A percentile compares a stretch with the other conserved stretches of the same genome.
Conservation (phyloP, 306 rosid species). For the Pyrus pyrifolia region DNA sequence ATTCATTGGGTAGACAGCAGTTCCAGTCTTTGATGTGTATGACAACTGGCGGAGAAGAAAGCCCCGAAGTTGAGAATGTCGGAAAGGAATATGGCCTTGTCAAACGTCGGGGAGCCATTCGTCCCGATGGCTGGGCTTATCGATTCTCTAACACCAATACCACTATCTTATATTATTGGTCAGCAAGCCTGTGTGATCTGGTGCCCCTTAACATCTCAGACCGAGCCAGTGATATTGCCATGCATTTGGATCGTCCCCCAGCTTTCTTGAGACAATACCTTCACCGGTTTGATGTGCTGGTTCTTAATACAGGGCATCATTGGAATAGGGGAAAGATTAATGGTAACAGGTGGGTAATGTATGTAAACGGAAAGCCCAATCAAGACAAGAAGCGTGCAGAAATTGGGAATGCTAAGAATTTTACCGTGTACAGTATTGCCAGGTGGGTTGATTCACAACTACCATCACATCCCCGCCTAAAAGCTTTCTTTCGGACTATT, state of each 20-base stretch:
- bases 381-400: constrained; percentile 44
- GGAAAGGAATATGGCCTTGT: constrained; percentile 72
- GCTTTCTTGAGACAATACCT: constrained; percentile 69
- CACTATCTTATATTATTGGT: constrained; percentile 88
- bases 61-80: constrained; percentile 58
- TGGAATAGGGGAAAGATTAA: constrained; percentile 85
- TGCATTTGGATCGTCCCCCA: constrained; percentile 92
- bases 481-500: constrained; percentile 77
- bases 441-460: constrained; percentile 79
- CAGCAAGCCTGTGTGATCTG: constrained; percentile 80
- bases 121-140: constrained; percentile 96
- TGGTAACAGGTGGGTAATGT: constrained; percentile 79
- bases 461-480: constrained; percentile 52
- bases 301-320: constrained; percentile 93
- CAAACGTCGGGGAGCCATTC: constrained; percentile 71
- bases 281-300: constrained; percentile 58
- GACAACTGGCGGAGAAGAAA: constrained; percentile 67
- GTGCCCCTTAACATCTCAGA: constrained; percentile 50
- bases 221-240: constrained; percentile 46
- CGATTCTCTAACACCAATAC: constrained; percentile 71
- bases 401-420: constrained; percentile 62
- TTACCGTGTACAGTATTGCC: constrained; percentile 53
- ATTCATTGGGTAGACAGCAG: constrained; percentile 88
- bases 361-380: constrained; percentile 57
- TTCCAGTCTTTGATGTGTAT: constrained; percentile 95